Evolutionary conservation across 192 early-diverging fungal genomes (phyloP), one percentile per base, ranked within the genome.

Genomic region (Entomortierella chlamydospora): DNA sequence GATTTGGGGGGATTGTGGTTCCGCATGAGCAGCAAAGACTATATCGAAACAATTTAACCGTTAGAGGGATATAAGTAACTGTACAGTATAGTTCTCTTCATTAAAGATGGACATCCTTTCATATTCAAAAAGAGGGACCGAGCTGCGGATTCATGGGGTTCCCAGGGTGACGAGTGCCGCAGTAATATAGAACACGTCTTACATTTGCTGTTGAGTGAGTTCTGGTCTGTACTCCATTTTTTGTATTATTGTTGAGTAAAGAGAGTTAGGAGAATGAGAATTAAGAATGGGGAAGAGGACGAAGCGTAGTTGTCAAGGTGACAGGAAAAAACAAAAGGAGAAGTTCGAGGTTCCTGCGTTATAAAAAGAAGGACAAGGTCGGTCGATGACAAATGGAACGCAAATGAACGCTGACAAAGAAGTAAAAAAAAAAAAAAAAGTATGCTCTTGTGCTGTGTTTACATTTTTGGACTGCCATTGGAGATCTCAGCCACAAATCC

Each of bases 11-110:
- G 66, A 97, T 97, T 7, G 93, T 90, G 10, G 92, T 92, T 68
- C 97, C 98, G 87, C 98, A 99, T 80, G 90, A 90, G 78, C 95
- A 96, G 83, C 95, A 96, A n/a, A 95, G 92, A 70, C 73, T 83
- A 76, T 31, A 28, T 53, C 37, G 52, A 15, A 12, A n/a, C n/a
- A n/a, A n/a, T n/a, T n/a, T n/a, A n/a, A n/a, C n/a, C n/a, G n/a
- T n/a, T n/a, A n/a, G n/a, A n/a, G n/a, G n/a, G n/a, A 54, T 26
- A 54, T 28, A 23, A 54, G 25, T 18, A 54, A 12, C 10, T 11
- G n/a, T 25, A n/a, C 18, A 25, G 33, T 20, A 43, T 9, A 28
- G 30, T 30, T 18, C 25, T 30, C 11, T 64, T 77, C 7, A 0
- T 62, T 10, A 20, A 42, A n/a, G n/a, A n/a, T n/a, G n/a, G n/a